Base-by-base conservation (phyloP, 306 rosid species). In the Albizia julibrissin region DNA sequence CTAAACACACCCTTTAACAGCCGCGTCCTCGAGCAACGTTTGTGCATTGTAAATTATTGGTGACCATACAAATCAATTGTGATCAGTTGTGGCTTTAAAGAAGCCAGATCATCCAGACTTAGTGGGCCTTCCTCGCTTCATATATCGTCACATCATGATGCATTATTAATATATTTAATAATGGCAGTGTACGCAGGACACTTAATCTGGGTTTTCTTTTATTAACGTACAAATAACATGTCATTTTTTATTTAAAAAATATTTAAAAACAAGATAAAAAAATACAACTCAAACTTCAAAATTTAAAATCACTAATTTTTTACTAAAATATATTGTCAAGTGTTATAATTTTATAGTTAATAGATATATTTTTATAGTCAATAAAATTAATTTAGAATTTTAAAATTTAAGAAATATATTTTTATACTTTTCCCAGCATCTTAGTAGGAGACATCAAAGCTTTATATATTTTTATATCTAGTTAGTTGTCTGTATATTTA, bases 371-470 rank as follows among this genome's bases (percentile, higher is more conserved):
- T 0, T 33, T 3, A 4, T 33, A 33, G 5, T 0, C 37, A 33
- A 5, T 1, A 34, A 34, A 7, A 34, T 0, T 34, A 5, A 34
- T 34, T 34, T 34, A 0, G 1, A 0, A 5, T 34, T 34, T 5
- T 5, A 5, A 34, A 34, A 1, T 34, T 34, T 0, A 34, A 34
- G 5, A 5, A 0, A 0, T 34, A 3, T 34, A 0, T 5, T 34
- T 34, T 34, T 34, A 0, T 4, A 0, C 0, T 34, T 3, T 34
- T 0, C 6, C 37, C 37, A 3, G 4, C 0, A 34, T 34, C 5
- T 34, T 34, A 5, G 7, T 34, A 34, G 8, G n/a, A 16, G 56
- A 16, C 56, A 50, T 50, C 22, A 5, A 15, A 50, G 22, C n/a
- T 50, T 15, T 50, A 16, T 16, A 49, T 49, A 14, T 13, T 47